Base-by-base conservation (phyloP, 108 stramenopile species). In the Nannochloropsis gaditana region DNA sequence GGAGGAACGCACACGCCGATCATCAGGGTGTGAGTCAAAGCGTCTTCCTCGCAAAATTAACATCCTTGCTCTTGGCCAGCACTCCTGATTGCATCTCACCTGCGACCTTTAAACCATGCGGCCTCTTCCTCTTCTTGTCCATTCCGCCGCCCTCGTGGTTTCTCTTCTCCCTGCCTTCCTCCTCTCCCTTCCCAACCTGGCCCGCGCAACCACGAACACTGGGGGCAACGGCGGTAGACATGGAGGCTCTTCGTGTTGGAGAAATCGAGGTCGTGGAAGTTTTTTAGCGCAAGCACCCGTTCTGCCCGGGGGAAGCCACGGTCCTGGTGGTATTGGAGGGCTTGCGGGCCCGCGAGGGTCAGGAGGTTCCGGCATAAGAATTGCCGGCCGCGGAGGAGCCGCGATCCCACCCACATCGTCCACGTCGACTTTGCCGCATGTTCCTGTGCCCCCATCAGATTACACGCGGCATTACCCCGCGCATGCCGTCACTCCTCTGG, bases 381-480 rank as follows among this genome's bases (percentile, higher is more conserved):
- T 73, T 73, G 59, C 59, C 19, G 59, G 59, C 6, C 59, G 59
- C n/a, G 59, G 59, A 15, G 59, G 59, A 6, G 59, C 59, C n/a
- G 59, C 59, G n/a, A n/a, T 73, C 8, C 59, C 59, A n/a, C 59
- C 59, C n/a, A 15, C 59, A n/a, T n/a, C 59, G 15, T 15, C n/a
- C 59, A 2, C 59, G 59, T 73, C 59, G 59, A 73, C 3, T n/a
- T 73, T 73, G 59, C 59, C 59, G 8, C 59, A 73, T 6, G 59
- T n/a, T n/a, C 59, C 59, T n/a, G n/a, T 73, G 8, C 59, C 59
- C 19, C 59, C 15, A n/a, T 5, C 6, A 73, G 59, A 73, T 73
- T 73, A 73, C 59, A 73, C 59, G 5, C 59, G 59, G 59, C 59
- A 73, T 73, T 73, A n/a, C n/a, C 59, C 59, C n/a, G 59, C 59